A percentile compares a stretch with the other conserved stretches of the same genome.
Evolutionary conservation across 768 basidiomycete species (phyloP).

Genomic region (Strobilomyces confusus): DNA sequence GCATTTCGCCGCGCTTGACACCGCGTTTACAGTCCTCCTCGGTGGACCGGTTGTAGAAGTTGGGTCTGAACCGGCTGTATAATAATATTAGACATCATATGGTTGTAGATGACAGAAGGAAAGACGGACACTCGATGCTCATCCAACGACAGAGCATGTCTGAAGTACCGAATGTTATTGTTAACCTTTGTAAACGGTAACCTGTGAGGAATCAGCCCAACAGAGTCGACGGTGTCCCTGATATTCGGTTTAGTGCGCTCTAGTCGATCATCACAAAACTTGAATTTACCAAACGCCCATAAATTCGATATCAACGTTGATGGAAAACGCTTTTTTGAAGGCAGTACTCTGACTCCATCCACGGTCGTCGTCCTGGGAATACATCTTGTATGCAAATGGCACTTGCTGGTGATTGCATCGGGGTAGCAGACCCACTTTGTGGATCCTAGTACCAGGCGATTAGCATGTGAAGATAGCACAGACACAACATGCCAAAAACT

Average conservation of each 20-base stretch:
- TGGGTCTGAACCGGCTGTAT: constrained; percentile 30
- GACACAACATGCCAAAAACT: constrained; percentile 16
- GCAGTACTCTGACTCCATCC: constrained; percentile 63
- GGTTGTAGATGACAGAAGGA: background rate
- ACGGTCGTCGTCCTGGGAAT: constrained; percentile 47
- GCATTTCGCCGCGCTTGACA: constrained; percentile 50
- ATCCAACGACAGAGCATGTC: constrained; percentile 69
- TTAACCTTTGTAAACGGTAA: constrained; percentile 67
- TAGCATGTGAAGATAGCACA: background rate
- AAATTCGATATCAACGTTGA: constrained; percentile 71
- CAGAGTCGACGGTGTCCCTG: constrained; percentile 71
- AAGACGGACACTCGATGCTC: constrained; percentile 51
- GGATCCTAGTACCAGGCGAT: constrained; percentile 40
- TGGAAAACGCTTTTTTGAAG: constrained; percentile 74
- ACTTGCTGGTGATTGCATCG: constrained; percentile 70
- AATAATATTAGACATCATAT: background rate
- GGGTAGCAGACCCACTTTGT: constrained; percentile 71
- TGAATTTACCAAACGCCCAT: constrained; percentile 65
- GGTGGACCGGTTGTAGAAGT: constrained; percentile 39
- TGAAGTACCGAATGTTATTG: constrained; percentile 56
- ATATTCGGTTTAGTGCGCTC: background rate
- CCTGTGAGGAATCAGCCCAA: constrained; percentile 60
- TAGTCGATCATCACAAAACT: background rate
- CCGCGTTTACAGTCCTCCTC: constrained; percentile 41
- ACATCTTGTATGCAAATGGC: constrained; percentile 70